Evolutionary conservation across 1,284 basidiomycete species (phyloP).

Genomic region (Grifola frondosa): DNA sequence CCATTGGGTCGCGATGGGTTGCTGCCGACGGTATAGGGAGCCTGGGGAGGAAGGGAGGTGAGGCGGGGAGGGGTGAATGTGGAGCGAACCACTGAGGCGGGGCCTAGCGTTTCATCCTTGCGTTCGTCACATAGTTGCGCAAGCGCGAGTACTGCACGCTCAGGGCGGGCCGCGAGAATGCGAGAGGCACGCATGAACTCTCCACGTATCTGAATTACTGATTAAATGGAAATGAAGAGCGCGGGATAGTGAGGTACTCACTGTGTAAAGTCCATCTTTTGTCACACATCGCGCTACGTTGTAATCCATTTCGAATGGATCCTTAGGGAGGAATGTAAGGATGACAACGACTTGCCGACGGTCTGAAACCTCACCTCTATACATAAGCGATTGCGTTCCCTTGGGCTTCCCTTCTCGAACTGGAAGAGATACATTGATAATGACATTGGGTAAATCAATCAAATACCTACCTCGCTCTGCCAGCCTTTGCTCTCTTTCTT

Average conservation of each 20-base stretch:
- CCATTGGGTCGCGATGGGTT: constrained; percentile 55
- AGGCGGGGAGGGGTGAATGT: constrained; percentile 53
- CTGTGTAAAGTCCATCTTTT: constrained; percentile 92
- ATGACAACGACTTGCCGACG: constrained; percentile 1
- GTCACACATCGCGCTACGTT: constrained; percentile 98
- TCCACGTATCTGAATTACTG: constrained; percentile 81
- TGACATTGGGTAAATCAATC: background rate
- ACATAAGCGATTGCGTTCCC: constrained; percentile 90
- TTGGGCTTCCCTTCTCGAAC: constrained; percentile 66
- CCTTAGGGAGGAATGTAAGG: constrained; percentile 50
- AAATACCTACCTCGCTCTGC: constrained; percentile 80
- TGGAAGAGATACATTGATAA: constrained; percentile 1
- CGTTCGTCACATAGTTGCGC: constrained; percentile 85
- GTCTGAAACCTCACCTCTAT: constrained; percentile 68
- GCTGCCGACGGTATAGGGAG: constrained; percentile 64
- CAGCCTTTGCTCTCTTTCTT: constrained; percentile 93
- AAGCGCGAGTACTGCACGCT: constrained; percentile 77
- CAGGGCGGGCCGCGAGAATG: constrained; percentile 75
- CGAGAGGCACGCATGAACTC: constrained; percentile 97
- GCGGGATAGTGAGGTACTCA: constrained; percentile 39
- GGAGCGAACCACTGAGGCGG: constrained; percentile 45
- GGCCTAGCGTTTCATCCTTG: constrained; percentile 55
- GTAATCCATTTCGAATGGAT: constrained; percentile 94
- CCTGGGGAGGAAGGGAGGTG: constrained; percentile 61
- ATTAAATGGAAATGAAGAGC: constrained; percentile 2